Percentiles rank a stretch among this genome's conserved stretches.
Evolutionary conservation across 257 asterid species (phyloP).

Genomic region (Rubia yunnanensis): DNA sequence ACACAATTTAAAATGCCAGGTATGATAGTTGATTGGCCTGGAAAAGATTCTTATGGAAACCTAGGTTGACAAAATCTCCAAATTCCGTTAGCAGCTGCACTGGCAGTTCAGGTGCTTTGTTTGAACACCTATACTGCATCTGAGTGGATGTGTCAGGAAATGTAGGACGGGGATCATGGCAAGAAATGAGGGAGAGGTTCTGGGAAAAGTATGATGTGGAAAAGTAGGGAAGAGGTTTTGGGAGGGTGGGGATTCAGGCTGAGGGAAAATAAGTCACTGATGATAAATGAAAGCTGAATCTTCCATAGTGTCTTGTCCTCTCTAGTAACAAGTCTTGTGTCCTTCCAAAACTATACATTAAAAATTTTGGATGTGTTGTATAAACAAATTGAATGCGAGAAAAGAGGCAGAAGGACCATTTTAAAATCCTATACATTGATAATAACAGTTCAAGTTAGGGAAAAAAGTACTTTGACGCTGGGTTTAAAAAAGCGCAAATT

Average conservation of each 20-base stretch:
- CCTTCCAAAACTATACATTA: background rate
- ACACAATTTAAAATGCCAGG: background rate
- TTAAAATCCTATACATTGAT: background rate
- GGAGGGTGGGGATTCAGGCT: background rate
- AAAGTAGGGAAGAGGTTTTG: background rate
- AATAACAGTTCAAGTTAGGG: background rate
- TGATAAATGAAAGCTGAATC: background rate
- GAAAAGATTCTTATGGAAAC: background rate
- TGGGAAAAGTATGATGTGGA: too few species aligned
- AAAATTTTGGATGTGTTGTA: background rate
- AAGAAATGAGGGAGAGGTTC: background rate
- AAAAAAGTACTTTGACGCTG: background rate
- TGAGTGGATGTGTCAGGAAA: background rate
- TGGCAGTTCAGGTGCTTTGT: background rate
- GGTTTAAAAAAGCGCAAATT: too few species aligned
- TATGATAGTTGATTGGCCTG: background rate
- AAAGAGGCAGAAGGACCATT: background rate
- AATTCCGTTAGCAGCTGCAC: background rate
- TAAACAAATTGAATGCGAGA: background rate
- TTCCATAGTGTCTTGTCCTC: too few species aligned
- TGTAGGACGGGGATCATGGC: background rate
- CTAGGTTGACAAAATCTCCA: background rate
- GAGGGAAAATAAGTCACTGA: too few species aligned
- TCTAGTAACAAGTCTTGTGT: background rate
- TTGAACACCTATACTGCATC: background rate